Base-by-base conservation (phyloP, 805 yeast species). In the Saccharomycopsis sp. region DNA sequence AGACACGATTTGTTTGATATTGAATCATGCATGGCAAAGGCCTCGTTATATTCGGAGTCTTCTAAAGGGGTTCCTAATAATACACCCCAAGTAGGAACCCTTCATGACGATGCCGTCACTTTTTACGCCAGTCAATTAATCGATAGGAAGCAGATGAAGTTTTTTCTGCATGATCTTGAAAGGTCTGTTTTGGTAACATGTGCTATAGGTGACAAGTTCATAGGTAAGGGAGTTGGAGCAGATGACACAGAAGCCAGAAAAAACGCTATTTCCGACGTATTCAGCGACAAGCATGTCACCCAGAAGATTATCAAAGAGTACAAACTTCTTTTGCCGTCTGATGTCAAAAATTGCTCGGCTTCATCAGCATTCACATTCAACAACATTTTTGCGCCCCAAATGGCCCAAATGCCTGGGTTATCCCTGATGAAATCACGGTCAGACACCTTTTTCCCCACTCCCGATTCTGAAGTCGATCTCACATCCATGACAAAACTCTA, bases 401-500 rank as follows among this genome's bases (percentile, higher is more conserved):
- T n/a, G n/a, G n/a, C n/a, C n/a, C n/a, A n/a, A n/a, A n/a, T n/a
- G n/a, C n/a, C n/a, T n/a, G n/a, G n/a, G n/a, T n/a, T n/a, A n/a
- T n/a, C n/a, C n/a, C n/a, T n/a, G n/a, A n/a, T n/a, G n/a, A n/a
- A n/a, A n/a, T n/a, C n/a, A n/a, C n/a, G n/a, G n/a, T n/a, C n/a
- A n/a, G n/a, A n/a, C n/a, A n/a, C n/a, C n/a, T n/a, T n/a, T n/a
- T n/a, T n/a, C n/a, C n/a, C n/a, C n/a, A n/a, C n/a, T n/a, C n/a
- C n/a, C n/a, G 48, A 44, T 44, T 5, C 48, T 7, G 7, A 44
- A 16, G 48, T 52, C 1, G 51, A 41, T 34, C 3, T 37, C 34
- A 50, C 29, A 14, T 40, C 55, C 3, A 56, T 44, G 50, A 51
- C 46, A 18, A 40, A 21, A 24, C 52, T 56, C 40, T 56, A 56